A percentile compares a stretch with the other conserved stretches of the same genome.
These are phyloP conservation scores for Paracoccidioides lutzii DNA, from an alignment of 2,329 filamentous ascomycete genomes.

Conservation along the genomic window DNA sequence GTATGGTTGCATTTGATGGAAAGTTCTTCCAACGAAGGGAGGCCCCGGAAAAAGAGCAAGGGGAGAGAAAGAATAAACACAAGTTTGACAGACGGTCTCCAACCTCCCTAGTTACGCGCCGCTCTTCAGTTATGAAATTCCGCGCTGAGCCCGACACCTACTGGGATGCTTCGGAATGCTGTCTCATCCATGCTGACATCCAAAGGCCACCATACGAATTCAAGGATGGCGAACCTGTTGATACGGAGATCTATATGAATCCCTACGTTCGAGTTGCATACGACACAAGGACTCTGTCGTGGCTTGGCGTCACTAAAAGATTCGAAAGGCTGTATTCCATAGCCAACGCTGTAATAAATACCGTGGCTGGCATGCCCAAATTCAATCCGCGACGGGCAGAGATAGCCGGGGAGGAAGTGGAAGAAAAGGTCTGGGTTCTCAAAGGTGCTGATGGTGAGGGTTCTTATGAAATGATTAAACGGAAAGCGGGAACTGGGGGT, in stretches of 20 bases:
- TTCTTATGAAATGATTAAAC: constrained; percentile 27
- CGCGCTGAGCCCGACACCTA: constrained; percentile 46
- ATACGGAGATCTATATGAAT: constrained; percentile 58
- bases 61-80: constrained; percentile 2
- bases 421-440: constrained; percentile 31
- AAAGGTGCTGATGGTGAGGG: constrained; percentile 19
- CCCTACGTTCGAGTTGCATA: constrained; percentile 63
- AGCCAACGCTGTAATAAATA: constrained; percentile 47
- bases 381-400: constrained; percentile 50
- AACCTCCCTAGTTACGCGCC: constrained; percentile 14
- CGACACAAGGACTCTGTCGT: constrained; percentile 42
- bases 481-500: constrained; percentile 31
- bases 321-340: constrained; percentile 53
- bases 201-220: constrained; percentile 21
- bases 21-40: constrained; percentile 27
- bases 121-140: constrained; percentile 39
- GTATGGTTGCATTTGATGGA: constrained; percentile 48
- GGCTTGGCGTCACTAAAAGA: constrained; percentile 47
- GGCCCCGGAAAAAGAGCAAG: background rate
- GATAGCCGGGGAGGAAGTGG: constrained; percentile 39
- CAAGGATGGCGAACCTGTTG: constrained; percentile 20
- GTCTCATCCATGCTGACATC: constrained; percentile 42
- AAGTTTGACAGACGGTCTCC: background rate
- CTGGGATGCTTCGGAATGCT: constrained; percentile 54
- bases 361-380: constrained; percentile 43